Percentiles rank a stretch among this genome's conserved stretches.
These are phyloP conservation scores for Berberis vulgaris DNA, from an alignment of 164 flowering plant genomes.

Conservation along the genomic window DNA sequence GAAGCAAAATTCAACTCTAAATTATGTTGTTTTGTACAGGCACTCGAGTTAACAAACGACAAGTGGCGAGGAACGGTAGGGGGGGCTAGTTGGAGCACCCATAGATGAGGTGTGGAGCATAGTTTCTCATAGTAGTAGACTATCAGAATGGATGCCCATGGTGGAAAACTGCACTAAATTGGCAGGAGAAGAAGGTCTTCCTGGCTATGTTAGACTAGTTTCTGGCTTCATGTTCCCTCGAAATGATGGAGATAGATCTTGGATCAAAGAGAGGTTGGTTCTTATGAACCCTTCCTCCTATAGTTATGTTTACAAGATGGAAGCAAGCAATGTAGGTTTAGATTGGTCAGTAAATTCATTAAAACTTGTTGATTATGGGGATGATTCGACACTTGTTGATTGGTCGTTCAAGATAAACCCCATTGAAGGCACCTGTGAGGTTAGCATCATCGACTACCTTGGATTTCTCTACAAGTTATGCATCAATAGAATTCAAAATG, in stretches of 20 bases:
- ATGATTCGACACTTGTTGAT: conserved; percentile 31
- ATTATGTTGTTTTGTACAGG: conserved; percentile 11
- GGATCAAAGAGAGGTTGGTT: conserved; percentile 54
- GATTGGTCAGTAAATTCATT: conserved; percentile 51
- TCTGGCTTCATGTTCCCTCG: conserved; percentile 72
- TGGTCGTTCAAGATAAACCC: conserved; percentile 51
- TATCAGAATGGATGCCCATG: conserved; percentile 74
- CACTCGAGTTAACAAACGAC: conserved; percentile 4
- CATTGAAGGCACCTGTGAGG: conserved; percentile 37
- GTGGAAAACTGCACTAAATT: conserved; percentile 50
- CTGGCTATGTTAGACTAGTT: conserved; percentile 41
- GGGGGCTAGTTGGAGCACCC: conserved; percentile 40
- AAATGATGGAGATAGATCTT: conserved; percentile 53
- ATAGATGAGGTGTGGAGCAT: conserved; percentile 41
- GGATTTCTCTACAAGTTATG: conserved; percentile 56
- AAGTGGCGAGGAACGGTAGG: conserved; percentile 45
- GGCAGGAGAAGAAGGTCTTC: conserved; percentile 42
- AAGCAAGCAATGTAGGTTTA: conserved; percentile 51
- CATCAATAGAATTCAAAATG: conserved; percentile 39
- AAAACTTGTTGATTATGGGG: conserved; percentile 41
- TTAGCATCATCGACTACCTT: conserved; percentile 36
- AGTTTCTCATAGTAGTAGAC: conserved; percentile 35
- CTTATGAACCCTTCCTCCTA: conserved; percentile 30
- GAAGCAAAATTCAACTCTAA: too few relatives aligned
- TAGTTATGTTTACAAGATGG: conserved; percentile 39